A percentile compares a stretch with the other conserved stretches of the same genome.
phyloP scores from a whole-genome alignment of 176 grass and related monocot species.

The Urochloa ruziziensis region DNA sequence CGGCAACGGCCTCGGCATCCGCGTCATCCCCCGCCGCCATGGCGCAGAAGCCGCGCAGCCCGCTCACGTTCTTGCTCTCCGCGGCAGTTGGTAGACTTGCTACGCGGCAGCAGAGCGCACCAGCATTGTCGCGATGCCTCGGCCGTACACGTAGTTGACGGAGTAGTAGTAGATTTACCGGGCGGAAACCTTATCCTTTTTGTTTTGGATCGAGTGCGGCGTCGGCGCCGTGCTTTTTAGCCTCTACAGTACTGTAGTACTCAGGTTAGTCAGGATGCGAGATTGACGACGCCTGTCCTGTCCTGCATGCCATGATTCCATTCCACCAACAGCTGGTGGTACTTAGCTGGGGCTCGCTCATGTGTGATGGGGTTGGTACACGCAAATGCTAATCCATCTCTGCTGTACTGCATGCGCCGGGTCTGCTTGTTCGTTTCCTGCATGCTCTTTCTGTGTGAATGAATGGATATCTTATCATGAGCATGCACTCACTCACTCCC shows the following conservation, averaged over 20 bases:
- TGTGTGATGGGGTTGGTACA: not conserved
- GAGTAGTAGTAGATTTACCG: no score
- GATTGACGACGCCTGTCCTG: not conserved
- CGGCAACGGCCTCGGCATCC: not conserved
- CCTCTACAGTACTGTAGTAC: no score
- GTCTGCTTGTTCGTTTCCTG: not conserved
- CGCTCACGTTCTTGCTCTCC: slow-evolving; percentile 30
- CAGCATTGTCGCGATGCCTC: not conserved
- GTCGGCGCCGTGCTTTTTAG: not conserved
- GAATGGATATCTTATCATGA: no score
- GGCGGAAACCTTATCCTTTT: not conserved
- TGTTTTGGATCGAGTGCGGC: not conserved
- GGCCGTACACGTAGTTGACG: no score
- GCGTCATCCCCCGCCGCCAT: not conserved
- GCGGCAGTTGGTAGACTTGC: no score
- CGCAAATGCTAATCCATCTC: not conserved
- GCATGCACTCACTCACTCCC: not conserved
- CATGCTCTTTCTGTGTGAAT: not conserved
- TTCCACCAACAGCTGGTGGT: not conserved
- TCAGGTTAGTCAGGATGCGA: not conserved
- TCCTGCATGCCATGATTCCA: not conserved
- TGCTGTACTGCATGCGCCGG: not conserved
- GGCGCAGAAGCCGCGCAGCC: slow-evolving; percentile 30
- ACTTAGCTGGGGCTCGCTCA: not conserved
- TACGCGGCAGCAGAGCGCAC: not conserved